A percentile compares a stretch with the other conserved stretches of the same genome.
Conservation (phyloP, 2,329 filamentous ascomycete species). For the Hyphodiscus sp. region DNA sequence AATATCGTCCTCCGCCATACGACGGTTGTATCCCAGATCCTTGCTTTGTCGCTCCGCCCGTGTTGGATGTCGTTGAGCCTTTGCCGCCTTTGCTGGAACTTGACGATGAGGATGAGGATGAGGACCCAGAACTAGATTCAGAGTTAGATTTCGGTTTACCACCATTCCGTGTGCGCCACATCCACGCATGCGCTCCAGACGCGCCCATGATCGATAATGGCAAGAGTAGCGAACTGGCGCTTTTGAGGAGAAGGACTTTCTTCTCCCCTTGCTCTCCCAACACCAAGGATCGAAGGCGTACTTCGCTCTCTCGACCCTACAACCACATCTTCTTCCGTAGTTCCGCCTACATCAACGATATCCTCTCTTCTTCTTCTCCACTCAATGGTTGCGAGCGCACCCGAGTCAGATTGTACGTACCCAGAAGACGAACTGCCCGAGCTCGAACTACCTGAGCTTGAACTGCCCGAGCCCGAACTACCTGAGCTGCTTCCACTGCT, state of each 20-base stretch:
- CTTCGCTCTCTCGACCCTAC: slow-evolving; percentile 9
- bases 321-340: neutral
- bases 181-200: neutral
- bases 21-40: slow-evolving; percentile 51
- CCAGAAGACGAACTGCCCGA: slow-evolving; percentile 26
- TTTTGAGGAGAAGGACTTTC: neutral
- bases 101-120: slow-evolving; percentile 18
- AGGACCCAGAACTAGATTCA: slow-evolving; percentile 6
- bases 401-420: slow-evolving; percentile 19
- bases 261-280: neutral
- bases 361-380: neutral
- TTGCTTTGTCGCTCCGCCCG: slow-evolving; percentile 46
- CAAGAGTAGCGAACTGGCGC: neutral
- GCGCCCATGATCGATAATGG: no score
- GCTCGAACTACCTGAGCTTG: neutral
- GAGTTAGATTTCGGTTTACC: neutral
- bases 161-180: neutral
- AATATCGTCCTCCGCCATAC: slow-evolving; percentile 59
- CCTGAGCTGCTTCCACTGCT: neutral
- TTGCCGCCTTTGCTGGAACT: slow-evolving; percentile 15
- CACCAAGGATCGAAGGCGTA: slow-evolving; percentile 12
- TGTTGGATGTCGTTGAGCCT: slow-evolving; percentile 25
- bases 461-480: slow-evolving; percentile 14
- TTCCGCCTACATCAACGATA: neutral
- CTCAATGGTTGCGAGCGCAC: neutral